Evolutionary conservation across 768 basidiomycete genomes (phyloP).

Genomic region (Suillus paluster): DNA sequence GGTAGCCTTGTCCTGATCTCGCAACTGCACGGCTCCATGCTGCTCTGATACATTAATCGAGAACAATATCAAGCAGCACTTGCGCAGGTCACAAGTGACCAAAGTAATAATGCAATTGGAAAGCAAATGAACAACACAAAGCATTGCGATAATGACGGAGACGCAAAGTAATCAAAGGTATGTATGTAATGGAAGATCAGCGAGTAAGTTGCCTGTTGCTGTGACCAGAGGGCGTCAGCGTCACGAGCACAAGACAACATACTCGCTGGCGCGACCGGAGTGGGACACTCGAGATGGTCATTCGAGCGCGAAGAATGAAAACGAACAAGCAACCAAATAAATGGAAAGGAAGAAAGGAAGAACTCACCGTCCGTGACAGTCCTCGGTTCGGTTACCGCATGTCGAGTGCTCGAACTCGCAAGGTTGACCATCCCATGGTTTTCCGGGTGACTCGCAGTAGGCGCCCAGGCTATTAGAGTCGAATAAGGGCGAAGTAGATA

Average conservation of each 20-base stretch:
- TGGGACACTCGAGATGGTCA: background rate
- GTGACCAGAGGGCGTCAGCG: no score
- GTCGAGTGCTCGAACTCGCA: constrained; percentile 78
- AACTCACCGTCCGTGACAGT: constrained; percentile 72
- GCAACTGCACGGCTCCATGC: background rate
- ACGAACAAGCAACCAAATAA: background rate
- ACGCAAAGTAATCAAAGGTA: background rate
- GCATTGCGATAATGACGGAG: background rate
- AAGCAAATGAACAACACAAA: background rate
- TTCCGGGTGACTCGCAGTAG: constrained; percentile 77
- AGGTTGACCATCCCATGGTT: constrained; percentile 64
- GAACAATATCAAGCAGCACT: background rate
- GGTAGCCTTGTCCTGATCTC: background rate
- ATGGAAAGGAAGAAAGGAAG: background rate
- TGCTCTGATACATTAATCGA: background rate
- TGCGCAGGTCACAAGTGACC: background rate
- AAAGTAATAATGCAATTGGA: background rate
- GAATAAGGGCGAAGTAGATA: background rate
- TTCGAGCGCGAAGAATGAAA: background rate
- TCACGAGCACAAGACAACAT: no score
- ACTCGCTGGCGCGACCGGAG: background rate
- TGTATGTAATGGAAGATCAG: background rate
- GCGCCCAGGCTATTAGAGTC: constrained; percentile 56
- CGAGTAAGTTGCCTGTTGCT: background rate
- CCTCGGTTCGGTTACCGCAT: constrained; percentile 67